Conservation (phyloP, 1,139 yeast genomes). For the Lodderomyces metapsilosis region DNA sequence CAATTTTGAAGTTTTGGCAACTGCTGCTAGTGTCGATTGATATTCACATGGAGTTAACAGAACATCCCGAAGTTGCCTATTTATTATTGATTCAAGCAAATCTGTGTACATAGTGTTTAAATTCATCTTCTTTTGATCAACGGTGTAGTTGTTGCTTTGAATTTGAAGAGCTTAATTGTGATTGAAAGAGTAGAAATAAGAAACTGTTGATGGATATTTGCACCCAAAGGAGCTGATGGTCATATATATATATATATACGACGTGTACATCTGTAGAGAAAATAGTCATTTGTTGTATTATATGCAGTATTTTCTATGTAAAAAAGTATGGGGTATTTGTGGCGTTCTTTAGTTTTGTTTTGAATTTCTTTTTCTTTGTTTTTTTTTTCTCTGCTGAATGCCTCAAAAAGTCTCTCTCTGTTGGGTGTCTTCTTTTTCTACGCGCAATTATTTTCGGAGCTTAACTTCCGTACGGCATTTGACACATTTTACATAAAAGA, state of each 20-base stretch:
- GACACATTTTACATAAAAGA: background rate
- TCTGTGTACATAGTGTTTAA: background rate
- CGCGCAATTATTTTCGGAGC: slow-evolving; percentile 3
- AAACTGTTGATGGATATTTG: too few relatives aligned
- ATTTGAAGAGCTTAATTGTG: too few relatives aligned
- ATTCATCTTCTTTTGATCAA: background rate
- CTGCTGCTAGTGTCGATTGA: slow-evolving; percentile 7
- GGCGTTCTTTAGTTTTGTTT: background rate
- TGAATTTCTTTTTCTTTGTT: background rate
- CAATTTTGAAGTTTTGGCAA: slow-evolving; percentile 9
- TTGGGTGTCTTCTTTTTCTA: too few relatives aligned
- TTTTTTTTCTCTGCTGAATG: background rate
- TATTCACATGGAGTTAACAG: slow-evolving; percentile 5
- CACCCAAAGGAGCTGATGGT: too few relatives aligned
- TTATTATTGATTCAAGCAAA: slow-evolving; percentile 2
- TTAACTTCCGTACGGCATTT: slow-evolving; percentile 2
- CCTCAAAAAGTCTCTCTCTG: too few relatives aligned
- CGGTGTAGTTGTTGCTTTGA: too few relatives aligned
- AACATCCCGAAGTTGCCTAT: background rate
- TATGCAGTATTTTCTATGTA: background rate
- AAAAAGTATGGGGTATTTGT: background rate
- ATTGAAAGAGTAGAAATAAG: too few relatives aligned
- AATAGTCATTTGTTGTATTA: background rate
- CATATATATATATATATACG: background rate
- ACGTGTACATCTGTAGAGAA: too few relatives aligned